These are phyloP conservation scores for Gossypium thurberi DNA, from an alignment of 345 rosid species.

Conservation along the genomic window DNA sequence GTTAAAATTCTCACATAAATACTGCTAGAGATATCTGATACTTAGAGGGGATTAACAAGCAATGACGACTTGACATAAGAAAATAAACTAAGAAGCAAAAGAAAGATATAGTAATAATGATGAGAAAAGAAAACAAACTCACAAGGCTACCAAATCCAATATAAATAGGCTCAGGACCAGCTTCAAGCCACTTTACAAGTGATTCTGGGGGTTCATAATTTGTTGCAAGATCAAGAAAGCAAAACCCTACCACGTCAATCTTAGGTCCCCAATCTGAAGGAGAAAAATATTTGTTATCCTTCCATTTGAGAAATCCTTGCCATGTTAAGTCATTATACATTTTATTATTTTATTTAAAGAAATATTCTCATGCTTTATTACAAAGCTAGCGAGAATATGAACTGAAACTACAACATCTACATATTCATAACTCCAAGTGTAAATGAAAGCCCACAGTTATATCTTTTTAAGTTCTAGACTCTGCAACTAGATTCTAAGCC, in stretches of 20 bases:
- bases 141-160: conserved; percentile 99
- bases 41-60: not conserved
- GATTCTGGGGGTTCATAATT: conserved; percentile 92
- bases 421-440: not conserved
- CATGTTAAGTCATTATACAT: not conserved
- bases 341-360: not conserved
- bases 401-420: not conserved
- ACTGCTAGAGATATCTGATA: not conserved
- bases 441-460: not conserved
- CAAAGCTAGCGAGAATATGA: not conserved
- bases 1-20: not conserved
- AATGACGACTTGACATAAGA: not conserved
- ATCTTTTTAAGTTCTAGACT: not conserved
- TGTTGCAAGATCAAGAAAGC: conserved; percentile 97
- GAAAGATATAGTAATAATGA: not conserved
- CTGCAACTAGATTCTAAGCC: conserved; percentile 1
- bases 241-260: conserved; percentile 94
- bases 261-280: conserved; percentile 94
- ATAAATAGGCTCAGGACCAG: conserved; percentile 87
- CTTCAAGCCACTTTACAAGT: conserved; percentile 82
- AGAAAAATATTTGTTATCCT: conserved; percentile 16
- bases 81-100: not conserved
- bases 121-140: conserved; percentile 32
- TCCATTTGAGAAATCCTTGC: conserved; percentile 5
- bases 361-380: not conserved